These are phyloP conservation scores for Suillus spraguei DNA, from an alignment of 768 basidiomycete species.

Conservation along the genomic window DNA sequence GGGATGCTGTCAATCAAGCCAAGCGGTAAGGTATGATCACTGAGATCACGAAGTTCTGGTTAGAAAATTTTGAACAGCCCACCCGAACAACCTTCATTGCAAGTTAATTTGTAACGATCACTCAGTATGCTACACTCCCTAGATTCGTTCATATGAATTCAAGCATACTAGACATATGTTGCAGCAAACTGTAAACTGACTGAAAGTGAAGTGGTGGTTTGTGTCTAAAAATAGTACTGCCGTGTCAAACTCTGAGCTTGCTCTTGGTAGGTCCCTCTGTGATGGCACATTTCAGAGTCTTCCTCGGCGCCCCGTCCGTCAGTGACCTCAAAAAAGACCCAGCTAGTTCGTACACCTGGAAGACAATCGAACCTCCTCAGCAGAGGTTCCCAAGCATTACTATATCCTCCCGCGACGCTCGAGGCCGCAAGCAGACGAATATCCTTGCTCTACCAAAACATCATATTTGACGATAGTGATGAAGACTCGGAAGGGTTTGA, in stretches of 20 bases:
- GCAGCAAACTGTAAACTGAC: neutral
- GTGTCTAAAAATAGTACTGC: slow-evolving; percentile 1
- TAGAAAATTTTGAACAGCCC: neutral
- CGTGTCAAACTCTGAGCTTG: neutral
- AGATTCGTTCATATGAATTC: neutral
- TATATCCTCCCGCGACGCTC: slow-evolving; percentile 55
- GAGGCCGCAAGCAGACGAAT: slow-evolving; percentile 71
- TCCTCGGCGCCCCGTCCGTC: slow-evolving; percentile 48
- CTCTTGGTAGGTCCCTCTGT: neutral
- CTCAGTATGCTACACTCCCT: neutral
- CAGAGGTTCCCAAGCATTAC: slow-evolving; percentile 23
- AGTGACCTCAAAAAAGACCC: slow-evolving; percentile 40
- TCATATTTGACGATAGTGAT: slow-evolving; percentile 59
- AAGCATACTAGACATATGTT: neutral
- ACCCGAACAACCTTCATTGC: neutral
- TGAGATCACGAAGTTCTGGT: neutral
- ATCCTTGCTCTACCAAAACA: slow-evolving; percentile 69
- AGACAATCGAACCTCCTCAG: slow-evolving; percentile 37
- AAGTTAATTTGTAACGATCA: neutral
- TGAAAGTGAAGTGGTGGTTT: neutral
- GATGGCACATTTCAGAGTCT: slow-evolving; percentile 48
- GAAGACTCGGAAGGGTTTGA: slow-evolving; percentile 33
- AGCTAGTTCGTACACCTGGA: slow-evolving; percentile 44
- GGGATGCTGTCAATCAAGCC: neutral
- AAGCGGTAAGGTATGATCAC: neutral